Evolutionary conservation across 1,284 basidiomycete species (phyloP), one percentile per base, ranked within the genome.

Genomic region (Chondrostereum purpureum): DNA sequence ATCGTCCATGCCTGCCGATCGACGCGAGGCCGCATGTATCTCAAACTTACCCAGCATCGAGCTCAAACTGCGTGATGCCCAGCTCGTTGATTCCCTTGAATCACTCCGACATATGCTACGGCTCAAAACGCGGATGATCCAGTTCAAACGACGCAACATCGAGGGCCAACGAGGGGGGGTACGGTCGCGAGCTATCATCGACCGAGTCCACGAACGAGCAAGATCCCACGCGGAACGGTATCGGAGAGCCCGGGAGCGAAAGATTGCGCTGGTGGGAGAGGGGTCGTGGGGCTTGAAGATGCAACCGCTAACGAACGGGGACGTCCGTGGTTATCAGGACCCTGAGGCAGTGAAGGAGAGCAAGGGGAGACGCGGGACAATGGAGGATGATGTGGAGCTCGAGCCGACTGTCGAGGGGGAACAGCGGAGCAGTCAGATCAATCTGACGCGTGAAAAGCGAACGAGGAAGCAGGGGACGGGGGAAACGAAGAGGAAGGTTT

Each of bases 271-370:
- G 2, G 41, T 33, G 5, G 51, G 51, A 2, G 19, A 18, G 12
- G 49, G 51, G 2, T 37, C 21, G 1, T 53, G 51, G 51, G 37
- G 48, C 21, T n/a, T 14, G 2, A 19, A 13, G 2, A 17, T 49
- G 18, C 22, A 34, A 22, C 11, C 33, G 8, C 18, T 52, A 2
- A 19, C 17, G 20, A 23, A 40, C 20, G 48, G 35, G 18, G 51
- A 52, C 33, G 21, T 52, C 6, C 18, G 48, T n/a, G 51, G 45
- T 1, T 39, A 50, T 12, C 45, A 45, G 11, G 51, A 52, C n/a
- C n/a, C n/a, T n/a, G n/a, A n/a, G n/a, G n/a, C n/a, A n/a, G n/a
- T n/a, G n/a, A n/a, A n/a, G n/a, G n/a, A n/a, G n/a, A n/a, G n/a
- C n/a, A n/a, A n/a, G n/a, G n/a, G n/a, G n/a, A n/a, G n/a, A n/a